Conservation (phyloP, 352 stramenopile genomes). For the Pythium volutum region DNA sequence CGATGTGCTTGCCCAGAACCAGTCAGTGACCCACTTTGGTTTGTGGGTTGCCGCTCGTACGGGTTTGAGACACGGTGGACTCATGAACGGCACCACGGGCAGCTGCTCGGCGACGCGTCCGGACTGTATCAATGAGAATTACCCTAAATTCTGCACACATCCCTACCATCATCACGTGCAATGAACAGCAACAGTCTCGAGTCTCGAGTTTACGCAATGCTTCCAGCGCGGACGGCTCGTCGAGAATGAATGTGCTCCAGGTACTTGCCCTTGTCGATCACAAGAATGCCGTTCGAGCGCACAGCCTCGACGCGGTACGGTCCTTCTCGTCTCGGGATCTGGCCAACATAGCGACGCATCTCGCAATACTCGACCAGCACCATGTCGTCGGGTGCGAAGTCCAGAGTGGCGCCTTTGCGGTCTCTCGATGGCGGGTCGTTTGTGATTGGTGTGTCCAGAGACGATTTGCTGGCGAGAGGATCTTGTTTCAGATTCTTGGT, state of each 20-base stretch:
- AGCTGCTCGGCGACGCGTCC: too few species aligned
- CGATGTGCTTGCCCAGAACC: background rate
- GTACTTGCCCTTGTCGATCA: constrained; percentile 9
- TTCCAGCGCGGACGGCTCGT: background rate
- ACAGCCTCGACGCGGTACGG: constrained; percentile 2
- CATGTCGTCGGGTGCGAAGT: constrained; percentile 1
- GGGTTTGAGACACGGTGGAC: background rate
- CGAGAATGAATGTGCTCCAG: background rate
- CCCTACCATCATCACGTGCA: too few species aligned
- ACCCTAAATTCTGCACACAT: too few species aligned
- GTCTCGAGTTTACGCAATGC: too few species aligned
- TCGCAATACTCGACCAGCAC: constrained; percentile 4
- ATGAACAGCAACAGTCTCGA: too few species aligned
- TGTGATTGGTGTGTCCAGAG: background rate
- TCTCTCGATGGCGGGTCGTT: background rate
- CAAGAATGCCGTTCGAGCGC: background rate
- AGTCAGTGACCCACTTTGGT: background rate
- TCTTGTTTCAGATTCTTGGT: background rate
- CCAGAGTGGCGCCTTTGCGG: background rate
- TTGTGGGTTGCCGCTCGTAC: background rate
- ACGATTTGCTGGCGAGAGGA: background rate
- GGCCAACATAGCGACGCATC: background rate
- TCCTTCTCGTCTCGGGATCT: background rate
- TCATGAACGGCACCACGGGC: background rate
- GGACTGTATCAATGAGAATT: too few species aligned